phyloP scores from a whole-genome alignment of 2,329 filamentous ascomycete species.

The Aspergillus clavatus region DNA sequence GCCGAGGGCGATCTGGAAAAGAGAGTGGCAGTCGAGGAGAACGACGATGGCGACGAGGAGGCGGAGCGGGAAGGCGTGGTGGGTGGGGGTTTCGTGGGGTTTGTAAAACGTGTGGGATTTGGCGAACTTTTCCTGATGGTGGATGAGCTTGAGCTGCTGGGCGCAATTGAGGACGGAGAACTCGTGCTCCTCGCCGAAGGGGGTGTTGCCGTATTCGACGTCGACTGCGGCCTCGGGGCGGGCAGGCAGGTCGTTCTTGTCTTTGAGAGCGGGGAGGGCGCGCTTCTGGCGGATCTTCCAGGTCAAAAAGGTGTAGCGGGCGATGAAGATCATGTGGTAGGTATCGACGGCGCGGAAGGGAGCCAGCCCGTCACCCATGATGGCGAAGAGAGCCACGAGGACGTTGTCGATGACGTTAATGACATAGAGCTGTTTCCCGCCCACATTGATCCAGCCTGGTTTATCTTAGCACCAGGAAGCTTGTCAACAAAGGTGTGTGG shows the following conservation, averaged over 20 bases:
- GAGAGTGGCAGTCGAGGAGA: slow-evolving; percentile 71
- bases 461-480: slow-evolving; percentile 3
- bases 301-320: slow-evolving; percentile 63
- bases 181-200: slow-evolving; percentile 48
- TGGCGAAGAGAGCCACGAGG: slow-evolving; percentile 64
- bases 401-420: slow-evolving; percentile 68
- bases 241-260: slow-evolving; percentile 65
- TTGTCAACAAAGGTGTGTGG: not conserved
- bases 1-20: slow-evolving; percentile 75
- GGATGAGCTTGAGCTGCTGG: slow-evolving; percentile 65
- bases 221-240: slow-evolving; percentile 39
- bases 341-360: slow-evolving; percentile 77
- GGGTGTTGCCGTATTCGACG: slow-evolving; percentile 40
- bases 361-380: slow-evolving; percentile 66
- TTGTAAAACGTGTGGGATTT: slow-evolving; percentile 87
- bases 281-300: slow-evolving; percentile 62
- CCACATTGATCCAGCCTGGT: slow-evolving; percentile 75
- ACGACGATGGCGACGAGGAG: slow-evolving; percentile 73
- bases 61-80: slow-evolving; percentile 70
- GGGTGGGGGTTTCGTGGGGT: slow-evolving; percentile 77
- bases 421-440: slow-evolving; percentile 63
- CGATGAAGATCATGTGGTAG: slow-evolving; percentile 81
- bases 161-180: slow-evolving; percentile 59
- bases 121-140: slow-evolving; percentile 75
- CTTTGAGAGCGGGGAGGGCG: slow-evolving; percentile 56